Evolutionary conservation across 345 rosid genomes (phyloP).

Genomic region (Populus ilicifolia): DNA sequence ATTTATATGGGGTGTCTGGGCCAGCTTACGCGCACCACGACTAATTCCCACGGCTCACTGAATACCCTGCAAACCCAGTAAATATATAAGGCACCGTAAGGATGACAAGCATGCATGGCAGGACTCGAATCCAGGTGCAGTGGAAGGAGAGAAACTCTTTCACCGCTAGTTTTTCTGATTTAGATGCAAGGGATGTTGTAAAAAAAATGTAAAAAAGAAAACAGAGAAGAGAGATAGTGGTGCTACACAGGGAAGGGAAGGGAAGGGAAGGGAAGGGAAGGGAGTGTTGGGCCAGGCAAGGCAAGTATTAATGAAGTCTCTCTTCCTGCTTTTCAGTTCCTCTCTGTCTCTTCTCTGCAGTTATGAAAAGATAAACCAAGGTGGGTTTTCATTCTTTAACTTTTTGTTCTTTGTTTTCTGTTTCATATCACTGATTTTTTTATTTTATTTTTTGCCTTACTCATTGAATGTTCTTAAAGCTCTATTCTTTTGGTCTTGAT

Average conservation of each 20-base stretch:
- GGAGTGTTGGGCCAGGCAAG: background rate
- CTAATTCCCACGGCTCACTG: too few species aligned
- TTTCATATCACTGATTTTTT: background rate
- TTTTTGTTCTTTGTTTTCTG: background rate
- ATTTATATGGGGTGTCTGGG: too few species aligned
- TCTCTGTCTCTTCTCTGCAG: background rate
- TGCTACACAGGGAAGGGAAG: background rate
- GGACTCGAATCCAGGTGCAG: too few species aligned
- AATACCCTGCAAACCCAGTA: too few species aligned
- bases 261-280: too few species aligned
- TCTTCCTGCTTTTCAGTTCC: slow-evolving; percentile 28
- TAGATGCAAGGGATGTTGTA: slow-evolving; percentile 17
- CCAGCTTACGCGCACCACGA: too few species aligned
- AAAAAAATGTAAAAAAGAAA: background rate
- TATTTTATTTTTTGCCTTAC: background rate
- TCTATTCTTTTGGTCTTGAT: background rate
- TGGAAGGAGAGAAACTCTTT: too few species aligned
- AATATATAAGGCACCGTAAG: too few species aligned
- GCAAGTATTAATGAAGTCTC: slow-evolving; percentile 10
- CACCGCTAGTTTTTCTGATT: slow-evolving; percentile 35
- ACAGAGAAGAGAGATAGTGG: background rate
- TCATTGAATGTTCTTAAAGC: background rate
- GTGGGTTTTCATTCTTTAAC: slow-evolving; percentile 22
- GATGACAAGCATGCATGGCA: too few species aligned
- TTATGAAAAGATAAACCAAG: slow-evolving; percentile 22